Conservation (phyloP, 2,329 filamentous ascomycete genomes). For the Leptographium flavum region DNA sequence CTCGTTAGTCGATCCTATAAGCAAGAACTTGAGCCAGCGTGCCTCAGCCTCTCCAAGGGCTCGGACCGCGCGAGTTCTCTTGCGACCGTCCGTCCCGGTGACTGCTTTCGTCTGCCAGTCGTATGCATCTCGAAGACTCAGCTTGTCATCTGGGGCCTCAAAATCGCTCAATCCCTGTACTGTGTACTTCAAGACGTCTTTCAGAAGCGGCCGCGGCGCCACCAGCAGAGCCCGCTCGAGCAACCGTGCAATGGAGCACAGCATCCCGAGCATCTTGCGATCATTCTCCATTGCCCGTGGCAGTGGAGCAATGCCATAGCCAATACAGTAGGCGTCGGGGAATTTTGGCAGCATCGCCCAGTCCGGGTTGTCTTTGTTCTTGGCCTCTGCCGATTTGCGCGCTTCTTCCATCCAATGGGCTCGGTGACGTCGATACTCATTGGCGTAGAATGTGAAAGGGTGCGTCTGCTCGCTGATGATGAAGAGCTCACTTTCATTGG, state of each 20-base stretch:
- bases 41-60: conserved; percentile 16
- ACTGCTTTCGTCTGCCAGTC: neutral
- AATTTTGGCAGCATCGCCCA: conserved; percentile 13
- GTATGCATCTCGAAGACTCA: conserved; percentile 7
- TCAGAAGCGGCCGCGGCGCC: conserved; percentile 17
- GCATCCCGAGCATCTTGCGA: conserved; percentile 15
- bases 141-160: conserved; percentile 1
- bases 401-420: conserved; percentile 9
- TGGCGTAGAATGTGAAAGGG: conserved; percentile 9
- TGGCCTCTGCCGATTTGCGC: conserved; percentile 2
- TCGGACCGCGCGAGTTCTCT: neutral
- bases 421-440: conserved; percentile 6
- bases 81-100: neutral
- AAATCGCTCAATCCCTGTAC: conserved; percentile 4
- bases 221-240: conserved; percentile 13
- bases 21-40: conserved; percentile 20
- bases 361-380: neutral
- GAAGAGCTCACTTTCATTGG: neutral
- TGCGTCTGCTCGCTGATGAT: conserved; percentile 3
- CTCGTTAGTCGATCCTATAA: conserved; percentile 15
- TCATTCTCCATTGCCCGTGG: conserved; percentile 14
- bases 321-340: conserved; percentile 10
- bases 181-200: conserved; percentile 8
- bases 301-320: conserved; percentile 12
- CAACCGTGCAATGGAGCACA: conserved; percentile 13